Percentiles rank a stretch among this genome's conserved stretches.
phyloP scores from a whole-genome alignment of 352 stramenopile species.

The Blastocystis sp. region DNA sequence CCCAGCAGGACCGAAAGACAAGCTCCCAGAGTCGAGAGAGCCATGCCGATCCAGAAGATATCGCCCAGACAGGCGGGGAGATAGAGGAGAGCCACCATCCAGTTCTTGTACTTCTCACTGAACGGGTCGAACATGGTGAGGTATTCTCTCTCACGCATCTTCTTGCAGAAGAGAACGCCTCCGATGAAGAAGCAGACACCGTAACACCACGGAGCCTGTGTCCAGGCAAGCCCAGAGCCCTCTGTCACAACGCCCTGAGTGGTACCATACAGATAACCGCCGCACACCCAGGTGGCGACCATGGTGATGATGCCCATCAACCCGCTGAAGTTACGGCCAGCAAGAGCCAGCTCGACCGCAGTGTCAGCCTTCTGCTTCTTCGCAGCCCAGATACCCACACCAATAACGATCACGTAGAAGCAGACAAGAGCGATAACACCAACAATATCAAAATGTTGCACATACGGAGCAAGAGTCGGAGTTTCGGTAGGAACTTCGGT shows the following conservation, averaged over 20 bases:
- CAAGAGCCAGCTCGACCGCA: conserved; percentile 48
- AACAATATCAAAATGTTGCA: conserved; percentile 1
- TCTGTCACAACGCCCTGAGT: conserved; percentile 36
- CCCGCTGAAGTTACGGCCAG: conserved; percentile 45
- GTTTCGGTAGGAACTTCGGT: background rate
- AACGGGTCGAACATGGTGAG: conserved; percentile 60
- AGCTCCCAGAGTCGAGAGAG: conserved; percentile 45
- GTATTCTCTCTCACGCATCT: conserved; percentile 52
- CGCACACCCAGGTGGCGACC: conserved; percentile 59
- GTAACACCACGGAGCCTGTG: conserved; percentile 60
- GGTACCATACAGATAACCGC: conserved; percentile 58
- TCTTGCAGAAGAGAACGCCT: conserved; percentile 27
- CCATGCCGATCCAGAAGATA: conserved; percentile 62
- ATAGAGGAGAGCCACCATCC: conserved; percentile 61
- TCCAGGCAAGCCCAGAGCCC: conserved; percentile 48
- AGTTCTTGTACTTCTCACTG: conserved; percentile 46
- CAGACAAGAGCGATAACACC: conserved; percentile 24
- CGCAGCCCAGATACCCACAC: conserved; percentile 51
- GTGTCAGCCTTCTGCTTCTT: conserved; percentile 59
- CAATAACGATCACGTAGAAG: conserved; percentile 56
- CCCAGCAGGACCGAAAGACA: conserved; percentile 48
- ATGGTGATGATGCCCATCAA: conserved; percentile 57
- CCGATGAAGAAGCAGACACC: conserved; percentile 60
- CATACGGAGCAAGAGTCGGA: background rate
- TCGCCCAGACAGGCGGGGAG: conserved; percentile 59